Evolutionary conservation across 106 monocot species (phyloP).

Genomic region (Apostasia ramifera): DNA sequence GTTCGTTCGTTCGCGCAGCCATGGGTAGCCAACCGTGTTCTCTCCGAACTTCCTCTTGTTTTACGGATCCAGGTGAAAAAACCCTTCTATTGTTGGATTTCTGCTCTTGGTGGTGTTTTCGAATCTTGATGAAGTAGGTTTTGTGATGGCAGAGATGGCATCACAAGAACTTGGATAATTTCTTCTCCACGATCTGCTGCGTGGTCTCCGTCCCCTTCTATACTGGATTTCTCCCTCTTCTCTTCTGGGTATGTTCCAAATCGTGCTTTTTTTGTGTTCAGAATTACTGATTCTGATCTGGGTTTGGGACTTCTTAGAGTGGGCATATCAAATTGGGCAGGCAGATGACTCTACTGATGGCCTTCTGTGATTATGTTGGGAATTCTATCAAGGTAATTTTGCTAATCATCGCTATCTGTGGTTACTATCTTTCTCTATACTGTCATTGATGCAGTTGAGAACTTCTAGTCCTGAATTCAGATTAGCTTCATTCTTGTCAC

Average conservation of each 20-base stretch:
- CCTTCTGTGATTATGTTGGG: slow-evolving; percentile 83
- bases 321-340: slow-evolving; percentile 68
- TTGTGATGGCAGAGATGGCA: slow-evolving; percentile 31
- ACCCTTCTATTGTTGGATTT: neutral
- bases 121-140: neutral
- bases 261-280: slow-evolving; percentile 1
- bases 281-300: neutral
- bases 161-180: slow-evolving; percentile 36
- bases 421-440: too few species aligned
- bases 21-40: slow-evolving; percentile 58
- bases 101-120: neutral
- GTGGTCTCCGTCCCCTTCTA: slow-evolving; percentile 83
- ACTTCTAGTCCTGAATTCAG: too few species aligned
- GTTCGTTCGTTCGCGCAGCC: slow-evolving; percentile 56
- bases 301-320: slow-evolving; percentile 31
- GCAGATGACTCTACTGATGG: slow-evolving; percentile 70
- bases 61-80: slow-evolving; percentile 51
- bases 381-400: slow-evolving; percentile 60
- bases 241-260: slow-evolving; percentile 55
- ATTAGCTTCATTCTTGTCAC: too few species aligned
- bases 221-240: slow-evolving; percentile 71
- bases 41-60: slow-evolving; percentile 33
- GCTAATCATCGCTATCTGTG: too few species aligned
- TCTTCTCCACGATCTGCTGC: slow-evolving; percentile 71
- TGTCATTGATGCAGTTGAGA: too few species aligned